Conservation (phyloP, 2,329 filamentous ascomycete species). For the Didymella pinodella region DNA sequence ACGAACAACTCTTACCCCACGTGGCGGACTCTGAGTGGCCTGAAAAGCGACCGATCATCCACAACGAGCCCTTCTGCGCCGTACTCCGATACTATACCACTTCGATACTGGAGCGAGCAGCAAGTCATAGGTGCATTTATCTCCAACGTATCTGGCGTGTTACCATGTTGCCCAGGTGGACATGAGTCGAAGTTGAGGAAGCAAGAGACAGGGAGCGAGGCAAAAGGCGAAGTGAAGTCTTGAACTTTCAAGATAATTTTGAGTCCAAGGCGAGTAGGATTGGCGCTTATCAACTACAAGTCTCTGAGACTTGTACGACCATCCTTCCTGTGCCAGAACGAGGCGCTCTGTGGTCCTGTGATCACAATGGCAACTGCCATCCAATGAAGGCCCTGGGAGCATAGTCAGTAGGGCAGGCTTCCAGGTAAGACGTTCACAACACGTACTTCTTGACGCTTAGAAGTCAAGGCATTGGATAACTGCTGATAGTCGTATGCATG, state of each 20-base stretch:
- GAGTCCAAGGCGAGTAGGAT: constrained; percentile 37
- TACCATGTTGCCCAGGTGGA: background rate
- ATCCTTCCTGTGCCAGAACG: constrained; percentile 28
- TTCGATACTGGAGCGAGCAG: background rate
- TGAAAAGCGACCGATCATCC: constrained; percentile 48
- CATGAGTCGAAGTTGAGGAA: background rate
- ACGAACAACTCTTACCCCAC: constrained; percentile 40
- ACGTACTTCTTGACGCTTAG: constrained; percentile 25
- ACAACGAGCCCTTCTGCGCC: constrained; percentile 23
- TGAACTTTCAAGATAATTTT: constrained; percentile 30
- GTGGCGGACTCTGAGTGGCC: constrained; percentile 55
- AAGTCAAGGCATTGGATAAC: constrained; percentile 42
- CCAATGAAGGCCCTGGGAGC: constrained; percentile 41
- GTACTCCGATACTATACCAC: constrained; percentile 23
- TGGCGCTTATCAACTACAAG: constrained; percentile 45
- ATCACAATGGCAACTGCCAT: constrained; percentile 22
- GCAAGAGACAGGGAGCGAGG: constrained; percentile 28
- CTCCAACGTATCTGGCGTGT: constrained; percentile 6
- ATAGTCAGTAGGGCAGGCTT: constrained; percentile 30
- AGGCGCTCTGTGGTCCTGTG: constrained; percentile 30
- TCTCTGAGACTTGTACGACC: constrained; percentile 45
- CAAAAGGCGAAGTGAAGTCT: constrained; percentile 37
- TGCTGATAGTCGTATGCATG: constrained; percentile 44
- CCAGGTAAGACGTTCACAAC: constrained; percentile 33
- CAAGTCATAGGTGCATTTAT: constrained; percentile 3